Evolutionary conservation across 805 yeast species (phyloP), one percentile per base, ranked within the genome.

Genomic region (Monosporozyma aerobia): DNA sequence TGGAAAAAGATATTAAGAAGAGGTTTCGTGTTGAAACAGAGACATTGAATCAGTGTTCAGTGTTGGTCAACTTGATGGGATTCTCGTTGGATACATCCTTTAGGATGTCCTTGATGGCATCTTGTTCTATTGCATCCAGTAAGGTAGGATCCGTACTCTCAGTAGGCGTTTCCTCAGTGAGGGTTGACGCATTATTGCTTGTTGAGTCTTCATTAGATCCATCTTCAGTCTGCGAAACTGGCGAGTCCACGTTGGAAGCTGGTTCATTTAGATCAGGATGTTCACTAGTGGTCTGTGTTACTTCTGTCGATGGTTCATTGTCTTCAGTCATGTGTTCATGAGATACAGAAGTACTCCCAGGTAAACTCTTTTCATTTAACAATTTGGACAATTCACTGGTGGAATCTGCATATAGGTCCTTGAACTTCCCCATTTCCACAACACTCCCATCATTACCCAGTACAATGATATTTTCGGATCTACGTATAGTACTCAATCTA

Each of bases 381-480:
- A 73, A 54, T 53, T 70, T 69, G 46, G 67, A 72, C 41, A 73
- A 56, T 29, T 69, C 73, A 58, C 76, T 72, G 27, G 64, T 59
- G 30, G 69, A 65, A 53, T 85, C 69, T 25, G 73, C 69, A 55
- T 77, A 80, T 52, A 88, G 72, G 23, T 77, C 81, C 37, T 72
- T 72, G 60, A 84, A 88, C 22, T 71, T 66, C 33, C 94, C 95
- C 52, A 77, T 77, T 67, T 87, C 96, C 6, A 83, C 89, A 47
- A 89, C 94, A 49, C 78, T 79, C 14, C 96, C 95, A 44, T 88
- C 85, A 50, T 79, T 74, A 46, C 88, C 90, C 39, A 94, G 73
- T 3, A 94, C 98, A 57, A 94, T 81, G 13, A 92, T 82, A 56
- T 85, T 76, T 56, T 88, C 90, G 53, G 96, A 86, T 69, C 90